Conservation (phyloP, 2,329 filamentous ascomycete genomes). For the Bipolaris sorokiniana region DNA sequence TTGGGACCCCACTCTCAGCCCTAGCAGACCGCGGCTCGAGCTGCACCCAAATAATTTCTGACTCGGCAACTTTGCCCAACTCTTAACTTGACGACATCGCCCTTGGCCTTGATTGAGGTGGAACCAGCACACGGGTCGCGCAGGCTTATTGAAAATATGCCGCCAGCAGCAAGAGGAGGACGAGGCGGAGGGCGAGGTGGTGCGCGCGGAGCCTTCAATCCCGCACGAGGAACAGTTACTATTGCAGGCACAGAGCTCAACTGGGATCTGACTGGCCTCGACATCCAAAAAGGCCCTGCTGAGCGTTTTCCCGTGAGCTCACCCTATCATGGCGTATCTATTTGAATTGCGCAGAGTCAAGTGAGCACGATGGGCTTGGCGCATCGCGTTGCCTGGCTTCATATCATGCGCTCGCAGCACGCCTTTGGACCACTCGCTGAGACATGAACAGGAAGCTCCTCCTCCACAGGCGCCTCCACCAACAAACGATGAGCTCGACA, state of each 20-base stretch:
- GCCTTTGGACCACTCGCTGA: slow-evolving; percentile 27
- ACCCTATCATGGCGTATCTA: background rate
- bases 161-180: slow-evolving; percentile 41
- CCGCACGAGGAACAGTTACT: slow-evolving; percentile 44
- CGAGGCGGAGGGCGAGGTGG: slow-evolving; percentile 38
- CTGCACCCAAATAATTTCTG: slow-evolving; percentile 27
- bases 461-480: slow-evolving; percentile 50
- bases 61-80: slow-evolving; percentile 18
- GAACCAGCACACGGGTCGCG: background rate
- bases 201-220: slow-evolving; percentile 38
- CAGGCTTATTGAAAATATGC: slow-evolving; percentile 15
- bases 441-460: slow-evolving; percentile 35
- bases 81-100: slow-evolving; percentile 3
- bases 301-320: slow-evolving; percentile 51
- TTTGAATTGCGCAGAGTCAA: slow-evolving; percentile 2
- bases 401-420: slow-evolving; percentile 13
- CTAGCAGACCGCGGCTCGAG: slow-evolving; percentile 19
- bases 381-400: slow-evolving; percentile 11
- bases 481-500: slow-evolving; percentile 53
- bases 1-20: slow-evolving; percentile 31
- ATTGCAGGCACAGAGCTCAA: slow-evolving; percentile 53
- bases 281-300: slow-evolving; percentile 49
- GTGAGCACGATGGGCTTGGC: background rate
- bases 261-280: slow-evolving; percentile 50
- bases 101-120: background rate